Evolutionary conservation across 768 basidiomycete species (phyloP), one percentile per base, ranked within the genome.

Genomic region (Imleria badia): DNA sequence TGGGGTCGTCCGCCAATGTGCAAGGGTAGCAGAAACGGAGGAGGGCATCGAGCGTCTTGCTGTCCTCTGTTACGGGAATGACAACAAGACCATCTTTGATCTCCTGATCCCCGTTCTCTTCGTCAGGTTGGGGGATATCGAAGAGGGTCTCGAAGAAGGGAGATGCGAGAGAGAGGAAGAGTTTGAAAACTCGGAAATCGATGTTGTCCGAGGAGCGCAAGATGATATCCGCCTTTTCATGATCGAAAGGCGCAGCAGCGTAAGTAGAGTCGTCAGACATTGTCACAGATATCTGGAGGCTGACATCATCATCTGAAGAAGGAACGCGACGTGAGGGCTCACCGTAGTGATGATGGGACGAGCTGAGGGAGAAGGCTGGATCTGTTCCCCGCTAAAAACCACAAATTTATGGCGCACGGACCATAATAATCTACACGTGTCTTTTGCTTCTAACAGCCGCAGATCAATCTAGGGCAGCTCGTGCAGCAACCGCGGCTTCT

Each of bases 131-230:
- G 8, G 69, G 67, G 6, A 73, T 56, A 22, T 58, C 36, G 42
- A 75, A 70, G 58, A 75, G 67, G 29, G 60, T 55, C 31, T 62
- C 55, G 49, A 73, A 76, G 52, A 73, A 62, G 0, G 69, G 62
- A 17, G 74, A 75, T 2, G 71, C 63, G 12, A 71, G 62, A 26
- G 26, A 26, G 26, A 26, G 26, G 26, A 26, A 26, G 26, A 26
- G 26, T 26, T 26, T 26, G 26, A 26, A 26, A 3, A 26, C 26
- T 26, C 26, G 26, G 26, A 26, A 26, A 26, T 26, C 26, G 26
- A 26, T 6, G 6, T 26, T 26, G 26, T 26, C 26, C 26, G 26
- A 26, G 26, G 26, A 26, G 26, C 26, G 26, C 6, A 26, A 26
- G n/a, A 67, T 60, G 42, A 69, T 31, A 19, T 66, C 57, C 5